Conservation (phyloP, 176 grass and related monocot species). For the Musa beccarii region DNA sequence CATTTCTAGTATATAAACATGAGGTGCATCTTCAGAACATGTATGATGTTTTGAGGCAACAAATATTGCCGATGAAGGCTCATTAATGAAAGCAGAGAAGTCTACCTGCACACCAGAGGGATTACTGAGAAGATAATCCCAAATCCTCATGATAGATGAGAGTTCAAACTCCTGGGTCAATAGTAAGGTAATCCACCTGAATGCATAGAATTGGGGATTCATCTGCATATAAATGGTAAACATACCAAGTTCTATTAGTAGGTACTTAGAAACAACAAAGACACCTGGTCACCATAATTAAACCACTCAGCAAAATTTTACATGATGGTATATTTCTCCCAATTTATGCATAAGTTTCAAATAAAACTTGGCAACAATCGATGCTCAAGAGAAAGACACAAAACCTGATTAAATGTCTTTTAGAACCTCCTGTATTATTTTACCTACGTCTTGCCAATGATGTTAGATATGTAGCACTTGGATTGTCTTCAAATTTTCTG, state of each 20-base stretch:
- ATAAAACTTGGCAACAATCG: neutral
- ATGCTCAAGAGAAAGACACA: neutral
- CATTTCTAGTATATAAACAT: neutral
- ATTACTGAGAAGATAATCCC: slow-evolving; percentile 85
- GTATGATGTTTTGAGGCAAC: neutral
- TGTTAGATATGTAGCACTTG: neutral
- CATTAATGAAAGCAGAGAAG: neutral
- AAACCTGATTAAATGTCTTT: neutral
- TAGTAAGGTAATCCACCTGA: slow-evolving; percentile 89
- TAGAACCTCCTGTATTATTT: neutral
- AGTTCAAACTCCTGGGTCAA: slow-evolving; percentile 87
- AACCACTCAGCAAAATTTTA: neutral
- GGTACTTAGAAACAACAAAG: neutral
- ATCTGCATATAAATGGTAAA: slow-evolving; percentile 43
- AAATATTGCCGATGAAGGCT: neutral
- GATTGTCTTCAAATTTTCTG: neutral
- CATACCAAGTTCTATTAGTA: neutral
- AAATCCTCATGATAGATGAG: slow-evolving; percentile 58
- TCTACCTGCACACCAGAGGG: slow-evolving; percentile 63
- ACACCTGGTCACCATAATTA: neutral
- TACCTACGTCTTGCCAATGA: neutral
- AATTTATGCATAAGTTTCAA: neutral
- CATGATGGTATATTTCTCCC: neutral
- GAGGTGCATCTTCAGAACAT: neutral
- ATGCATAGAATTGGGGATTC: slow-evolving; percentile 90